Conservation (phyloP, 345 rosid genomes). For the Populus nigra region DNA sequence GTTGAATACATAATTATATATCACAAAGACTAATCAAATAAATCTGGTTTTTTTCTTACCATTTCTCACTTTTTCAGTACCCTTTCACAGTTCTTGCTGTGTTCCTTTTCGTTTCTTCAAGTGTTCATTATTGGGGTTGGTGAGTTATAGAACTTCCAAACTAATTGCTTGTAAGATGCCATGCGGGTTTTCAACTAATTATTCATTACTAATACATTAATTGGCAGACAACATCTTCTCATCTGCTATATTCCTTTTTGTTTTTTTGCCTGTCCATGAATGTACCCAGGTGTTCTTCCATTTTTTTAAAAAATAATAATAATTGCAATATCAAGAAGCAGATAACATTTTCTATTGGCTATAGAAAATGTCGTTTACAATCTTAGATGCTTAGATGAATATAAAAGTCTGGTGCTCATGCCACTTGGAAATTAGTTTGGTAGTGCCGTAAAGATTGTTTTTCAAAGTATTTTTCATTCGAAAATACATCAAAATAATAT, state of each 20-base stretch:
- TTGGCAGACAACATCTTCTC: neutral
- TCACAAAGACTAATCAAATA: neutral
- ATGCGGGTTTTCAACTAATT: neutral
- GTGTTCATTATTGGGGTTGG: neutral
- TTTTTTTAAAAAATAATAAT: too few species aligned
- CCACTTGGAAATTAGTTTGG: too few species aligned
- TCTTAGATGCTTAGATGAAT: too few species aligned
- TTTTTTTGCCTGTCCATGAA: neutral
- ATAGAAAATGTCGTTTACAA: too few species aligned
- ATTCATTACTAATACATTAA: neutral
- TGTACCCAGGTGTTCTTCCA: neutral
- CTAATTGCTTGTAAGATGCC: neutral
- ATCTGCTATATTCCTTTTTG: neutral
- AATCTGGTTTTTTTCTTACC: neutral
- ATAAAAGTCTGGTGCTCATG: too few species aligned
- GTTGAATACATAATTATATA: neutral
- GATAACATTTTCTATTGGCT: too few species aligned
- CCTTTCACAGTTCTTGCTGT: neutral
- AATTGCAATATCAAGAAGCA: too few species aligned
- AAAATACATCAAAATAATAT: too few species aligned
- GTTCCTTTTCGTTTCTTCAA: neutral
- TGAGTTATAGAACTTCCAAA: neutral
- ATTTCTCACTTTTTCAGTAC: neutral
- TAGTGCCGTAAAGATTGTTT: rapidly evolving
- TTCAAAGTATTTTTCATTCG: rapidly evolving